These are phyloP conservation scores for Herpetomonas tarakana DNA, from an alignment of 208 protist genomes.

Conservation along the genomic window DNA sequence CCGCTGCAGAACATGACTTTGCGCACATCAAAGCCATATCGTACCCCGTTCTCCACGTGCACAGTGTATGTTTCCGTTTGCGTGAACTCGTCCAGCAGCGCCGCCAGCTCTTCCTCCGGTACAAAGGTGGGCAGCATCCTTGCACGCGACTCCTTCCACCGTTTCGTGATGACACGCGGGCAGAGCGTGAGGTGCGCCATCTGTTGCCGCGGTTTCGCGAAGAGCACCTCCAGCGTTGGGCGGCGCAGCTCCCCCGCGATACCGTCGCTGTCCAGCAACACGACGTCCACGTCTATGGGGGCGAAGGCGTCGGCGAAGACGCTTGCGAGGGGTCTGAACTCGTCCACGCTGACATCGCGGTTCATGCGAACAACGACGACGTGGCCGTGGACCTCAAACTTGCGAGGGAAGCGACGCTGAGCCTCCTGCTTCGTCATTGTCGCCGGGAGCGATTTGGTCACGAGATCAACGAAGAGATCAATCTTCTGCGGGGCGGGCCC, in stretches of 20 bases:
- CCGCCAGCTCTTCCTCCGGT: conserved; percentile 14
- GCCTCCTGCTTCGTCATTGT: conserved; percentile 17
- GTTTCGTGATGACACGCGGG: conserved; percentile 5
- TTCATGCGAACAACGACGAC: conserved; percentile 83
- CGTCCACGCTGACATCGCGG: conserved; percentile 25
- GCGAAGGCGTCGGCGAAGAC: conserved; percentile 61
- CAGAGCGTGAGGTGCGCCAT: conserved; percentile 3
- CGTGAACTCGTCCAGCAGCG: conserved; percentile 18
- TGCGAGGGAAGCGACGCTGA: conserved; percentile 49
- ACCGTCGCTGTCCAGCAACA: conserved; percentile 65
- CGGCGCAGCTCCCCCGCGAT: conserved; percentile 76
- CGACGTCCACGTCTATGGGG: conserved; percentile 63
- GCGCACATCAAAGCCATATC: conserved; percentile 84
- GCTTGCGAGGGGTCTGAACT: conserved; percentile 35
- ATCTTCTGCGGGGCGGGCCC: conserved; percentile 36
- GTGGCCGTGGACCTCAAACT: conserved; percentile 80
- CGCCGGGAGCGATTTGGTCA: conserved; percentile 13
- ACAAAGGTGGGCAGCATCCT: conserved; percentile 4
- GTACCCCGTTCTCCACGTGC: conserved; percentile 88
- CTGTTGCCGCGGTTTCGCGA: conserved; percentile 6
- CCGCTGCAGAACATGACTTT: conserved; percentile 92
- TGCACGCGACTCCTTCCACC: conserved; percentile 1
- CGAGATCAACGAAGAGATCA: conserved; percentile 42
- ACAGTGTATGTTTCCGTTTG: conserved; percentile 69
- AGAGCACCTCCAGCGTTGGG: conserved; percentile 50